A percentile compares a stretch with the other conserved stretches of the same genome.
These are phyloP conservation scores for Priceomyces medius DNA, from an alignment of 805 yeast genomes.

Conservation along the genomic window DNA sequence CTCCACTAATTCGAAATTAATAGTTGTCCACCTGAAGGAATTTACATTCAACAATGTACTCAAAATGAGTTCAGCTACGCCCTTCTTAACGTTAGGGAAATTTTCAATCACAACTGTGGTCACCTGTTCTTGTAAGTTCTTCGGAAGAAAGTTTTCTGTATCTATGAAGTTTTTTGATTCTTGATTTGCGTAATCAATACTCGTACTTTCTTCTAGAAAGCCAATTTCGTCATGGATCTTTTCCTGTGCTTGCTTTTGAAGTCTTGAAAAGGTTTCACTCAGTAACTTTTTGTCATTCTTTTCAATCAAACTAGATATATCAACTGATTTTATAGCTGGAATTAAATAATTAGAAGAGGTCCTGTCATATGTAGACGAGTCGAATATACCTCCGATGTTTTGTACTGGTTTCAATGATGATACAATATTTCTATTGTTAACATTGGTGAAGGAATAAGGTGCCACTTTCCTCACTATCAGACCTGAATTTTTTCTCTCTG, in stretches of 20 bases:
- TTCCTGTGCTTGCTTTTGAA: neutral
- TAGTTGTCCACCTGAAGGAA: slow-evolving; percentile 33
- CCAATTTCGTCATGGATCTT: neutral
- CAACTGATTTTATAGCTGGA: slow-evolving; percentile 17
- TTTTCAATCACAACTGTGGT: slow-evolving; percentile 30
- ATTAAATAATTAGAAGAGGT: slow-evolving; percentile 6
- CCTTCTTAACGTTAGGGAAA: slow-evolving; percentile 30
- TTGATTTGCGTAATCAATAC: neutral
- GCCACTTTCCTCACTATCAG: slow-evolving; percentile 5
- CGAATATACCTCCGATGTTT: neutral
- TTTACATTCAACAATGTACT: slow-evolving; percentile 14
- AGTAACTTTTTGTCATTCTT: slow-evolving; percentile 11
- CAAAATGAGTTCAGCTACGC: slow-evolving; percentile 34
- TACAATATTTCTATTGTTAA: slow-evolving; percentile 10
- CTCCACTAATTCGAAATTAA: slow-evolving; percentile 33
- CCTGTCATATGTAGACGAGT: neutral
- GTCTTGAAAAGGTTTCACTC: neutral
- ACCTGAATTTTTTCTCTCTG: neutral
- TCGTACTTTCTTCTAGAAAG: neutral
- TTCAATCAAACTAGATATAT: slow-evolving; percentile 14
- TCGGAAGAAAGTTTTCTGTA: slow-evolving; percentile 29
- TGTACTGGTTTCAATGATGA: slow-evolving; percentile 10
- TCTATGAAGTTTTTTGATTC: slow-evolving; percentile 21
- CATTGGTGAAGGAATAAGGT: slow-evolving; percentile 11
- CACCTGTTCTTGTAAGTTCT: slow-evolving; percentile 35